Evolutionary conservation across 23 red algal genomes (phyloP).

Genomic region (Gracilaria caudata): DNA sequence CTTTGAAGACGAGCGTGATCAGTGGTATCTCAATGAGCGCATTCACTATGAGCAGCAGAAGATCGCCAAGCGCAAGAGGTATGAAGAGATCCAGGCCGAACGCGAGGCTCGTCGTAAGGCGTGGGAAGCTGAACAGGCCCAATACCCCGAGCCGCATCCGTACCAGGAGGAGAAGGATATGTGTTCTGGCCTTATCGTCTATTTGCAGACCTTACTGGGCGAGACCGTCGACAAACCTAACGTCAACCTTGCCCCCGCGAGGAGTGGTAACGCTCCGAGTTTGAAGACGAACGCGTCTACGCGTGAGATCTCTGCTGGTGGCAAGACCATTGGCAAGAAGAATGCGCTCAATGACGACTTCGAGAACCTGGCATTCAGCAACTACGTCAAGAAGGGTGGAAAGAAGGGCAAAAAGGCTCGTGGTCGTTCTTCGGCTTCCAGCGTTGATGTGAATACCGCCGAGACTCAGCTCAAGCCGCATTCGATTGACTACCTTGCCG

Average conservation of each 20-base stretch:
- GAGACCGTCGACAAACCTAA: constrained; percentile 49
- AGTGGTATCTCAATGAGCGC: constrained; percentile 77
- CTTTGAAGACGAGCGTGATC: constrained; percentile 56
- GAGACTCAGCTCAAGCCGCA: constrained; percentile 58
- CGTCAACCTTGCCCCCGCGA: constrained; percentile 45
- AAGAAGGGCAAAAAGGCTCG: constrained; percentile 61
- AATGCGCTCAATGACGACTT: constrained; percentile 13
- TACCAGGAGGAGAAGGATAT: constrained; percentile 75
- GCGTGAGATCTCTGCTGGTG: constrained; percentile 54
- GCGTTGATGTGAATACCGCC: constrained; percentile 11
- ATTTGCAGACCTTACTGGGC: constrained; percentile 55
- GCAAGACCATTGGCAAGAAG: constrained; percentile 73
- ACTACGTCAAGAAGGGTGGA: constrained; percentile 55
- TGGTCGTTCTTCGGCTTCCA: constrained; percentile 15
- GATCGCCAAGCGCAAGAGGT: constrained; percentile 61
- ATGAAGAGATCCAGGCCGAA: constrained; percentile 63
- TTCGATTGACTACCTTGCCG: constrained; percentile 69
- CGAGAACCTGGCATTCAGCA: constrained; percentile 49
- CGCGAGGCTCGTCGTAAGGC: constrained; percentile 74
- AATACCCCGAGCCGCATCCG: constrained; percentile 78
- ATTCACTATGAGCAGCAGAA: constrained; percentile 70
- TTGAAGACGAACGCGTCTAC: constrained; percentile 40
- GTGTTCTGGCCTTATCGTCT: constrained; percentile 60
- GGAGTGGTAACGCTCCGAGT: constrained; percentile 7
- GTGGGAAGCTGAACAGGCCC: constrained; percentile 78